These are phyloP conservation scores for Glonium stellatum DNA, from an alignment of 495 filamentous ascomycete species.

Conservation along the genomic window DNA sequence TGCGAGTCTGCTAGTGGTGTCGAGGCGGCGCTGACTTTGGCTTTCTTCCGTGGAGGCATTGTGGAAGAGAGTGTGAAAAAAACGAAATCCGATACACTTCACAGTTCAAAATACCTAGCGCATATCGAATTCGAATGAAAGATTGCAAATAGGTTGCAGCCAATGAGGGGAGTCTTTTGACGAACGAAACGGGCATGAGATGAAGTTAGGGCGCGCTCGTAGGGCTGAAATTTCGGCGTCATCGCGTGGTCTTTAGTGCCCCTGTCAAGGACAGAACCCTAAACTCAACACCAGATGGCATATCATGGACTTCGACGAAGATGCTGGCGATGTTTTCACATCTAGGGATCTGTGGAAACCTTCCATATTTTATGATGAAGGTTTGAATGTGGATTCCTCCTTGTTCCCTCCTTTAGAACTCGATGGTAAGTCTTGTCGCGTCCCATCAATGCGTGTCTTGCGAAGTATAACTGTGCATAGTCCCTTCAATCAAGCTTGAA, in stretches of 20 bases:
- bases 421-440: slow-evolving; percentile 26
- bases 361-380: slow-evolving; percentile 18
- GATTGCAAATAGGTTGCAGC: background rate
- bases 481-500: slow-evolving; percentile 28
- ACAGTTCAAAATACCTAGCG: background rate
- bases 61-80: background rate
- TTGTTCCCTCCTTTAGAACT: slow-evolving; percentile 26
- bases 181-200: background rate
- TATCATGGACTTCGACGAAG: slow-evolving; percentile 16
- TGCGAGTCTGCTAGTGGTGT: slow-evolving; percentile 28
- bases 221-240: slow-evolving; percentile 18
- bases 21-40: slow-evolving; percentile 28
- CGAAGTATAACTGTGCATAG: slow-evolving; percentile 16
- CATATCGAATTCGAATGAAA: too few species aligned
- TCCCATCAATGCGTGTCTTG: slow-evolving; percentile 16
- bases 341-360: slow-evolving; percentile 19
- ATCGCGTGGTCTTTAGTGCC: slow-evolving; percentile 7
- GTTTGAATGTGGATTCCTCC: slow-evolving; percentile 10
- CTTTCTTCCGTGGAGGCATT: slow-evolving; percentile 30
- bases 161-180: background rate
- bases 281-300: slow-evolving; percentile 1
- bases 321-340: slow-evolving; percentile 12
- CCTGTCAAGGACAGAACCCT: background rate
- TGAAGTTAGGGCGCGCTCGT: slow-evolving; percentile 3
- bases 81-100: background rate